Evolutionary conservation across 2,329 filamentous ascomycete genomes (phyloP), one percentile per base, ranked within the genome.

Genomic region (Fusarium lyarnte): DNA sequence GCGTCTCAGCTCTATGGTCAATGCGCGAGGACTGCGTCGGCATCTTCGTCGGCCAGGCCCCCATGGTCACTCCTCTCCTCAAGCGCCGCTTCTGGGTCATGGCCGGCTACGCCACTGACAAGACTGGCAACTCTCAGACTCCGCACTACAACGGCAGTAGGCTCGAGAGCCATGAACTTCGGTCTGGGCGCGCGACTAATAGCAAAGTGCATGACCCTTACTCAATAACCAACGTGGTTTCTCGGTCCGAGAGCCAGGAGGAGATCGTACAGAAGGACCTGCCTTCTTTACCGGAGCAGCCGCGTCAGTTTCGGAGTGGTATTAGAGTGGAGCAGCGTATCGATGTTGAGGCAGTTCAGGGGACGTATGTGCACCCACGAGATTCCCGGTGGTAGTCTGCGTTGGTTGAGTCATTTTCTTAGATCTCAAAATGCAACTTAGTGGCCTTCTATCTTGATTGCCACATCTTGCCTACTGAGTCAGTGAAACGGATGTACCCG

Each of bases 11-110:
- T 2, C 77, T 83, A 25, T 83, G 82, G 82, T 82, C 80, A 7
- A 78, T 80, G 31, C 79, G 81, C 17, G 81, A 83, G 65, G 80
- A 82, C 58, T 77, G 80, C n/a, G 78, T 83, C 12, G 81, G 79
- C 7, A 79, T 83, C 42, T 76, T 82, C 4, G 79, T 82, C 5
- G 80, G 79, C 8, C 79, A 83, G 47, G 78, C 81, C 1, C 80
- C 81, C 5, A 80, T 83, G 72, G 72, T 82, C 1, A 74, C 75
- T 4, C 80, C 81, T 1, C 63, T 79, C 2, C 62, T 78, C 36
- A 76, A 65, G 35, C 74, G 69, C 12, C 71, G 69, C 12, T 79
- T 79, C 58, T 79, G 78, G 78, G 38, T 43, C 2, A n/a, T 49
- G 21, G 43, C 52, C 0, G 49, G 63, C 9, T 54, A 65, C 25